Conservation (phyloP, 2,329 filamentous ascomycete species). For the Fusarium sacchari region DNA sequence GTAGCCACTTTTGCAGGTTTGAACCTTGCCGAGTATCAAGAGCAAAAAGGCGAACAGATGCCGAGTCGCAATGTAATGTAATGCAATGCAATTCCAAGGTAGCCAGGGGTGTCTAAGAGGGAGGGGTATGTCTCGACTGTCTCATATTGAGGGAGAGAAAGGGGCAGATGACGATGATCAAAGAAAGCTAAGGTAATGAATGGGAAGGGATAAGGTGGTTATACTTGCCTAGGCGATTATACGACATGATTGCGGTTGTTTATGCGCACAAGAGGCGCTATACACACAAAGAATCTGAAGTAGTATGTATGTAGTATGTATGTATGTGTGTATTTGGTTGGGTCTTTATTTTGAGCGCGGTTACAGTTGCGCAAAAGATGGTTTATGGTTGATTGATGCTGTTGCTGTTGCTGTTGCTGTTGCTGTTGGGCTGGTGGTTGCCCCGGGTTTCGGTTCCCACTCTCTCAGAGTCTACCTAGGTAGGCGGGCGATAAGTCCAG, state of each 20-base stretch:
- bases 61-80: conserved; percentile 15
- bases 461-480: conserved; percentile 1
- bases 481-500: neutral
- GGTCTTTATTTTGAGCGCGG: conserved; percentile 1
- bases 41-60: neutral
- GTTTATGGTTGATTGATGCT: neutral
- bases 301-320: conserved; percentile 5
- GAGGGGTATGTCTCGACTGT: conserved; percentile 39
- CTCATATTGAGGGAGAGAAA: conserved; percentile 32
- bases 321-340: conserved; percentile 11
- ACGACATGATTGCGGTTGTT: conserved; percentile 66
- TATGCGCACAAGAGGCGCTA: conserved; percentile 40
- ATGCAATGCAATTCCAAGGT: conserved; percentile 17
- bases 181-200: conserved; percentile 12
- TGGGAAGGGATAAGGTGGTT: neutral
- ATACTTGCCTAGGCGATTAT: conserved; percentile 77
- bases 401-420: too few relatives aligned
- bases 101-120: conserved; percentile 33
- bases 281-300: neutral
- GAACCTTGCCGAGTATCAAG: neutral
- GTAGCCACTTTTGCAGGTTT: neutral
- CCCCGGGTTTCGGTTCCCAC: conserved; percentile 37
- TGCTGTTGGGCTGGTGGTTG: conserved; percentile 32
- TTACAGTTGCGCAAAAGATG: conserved; percentile 11
- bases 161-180: conserved; percentile 34